phyloP scores from a whole-genome alignment of 2,329 filamentous ascomycete genomes.

The Fusarium paranaense region DNA sequence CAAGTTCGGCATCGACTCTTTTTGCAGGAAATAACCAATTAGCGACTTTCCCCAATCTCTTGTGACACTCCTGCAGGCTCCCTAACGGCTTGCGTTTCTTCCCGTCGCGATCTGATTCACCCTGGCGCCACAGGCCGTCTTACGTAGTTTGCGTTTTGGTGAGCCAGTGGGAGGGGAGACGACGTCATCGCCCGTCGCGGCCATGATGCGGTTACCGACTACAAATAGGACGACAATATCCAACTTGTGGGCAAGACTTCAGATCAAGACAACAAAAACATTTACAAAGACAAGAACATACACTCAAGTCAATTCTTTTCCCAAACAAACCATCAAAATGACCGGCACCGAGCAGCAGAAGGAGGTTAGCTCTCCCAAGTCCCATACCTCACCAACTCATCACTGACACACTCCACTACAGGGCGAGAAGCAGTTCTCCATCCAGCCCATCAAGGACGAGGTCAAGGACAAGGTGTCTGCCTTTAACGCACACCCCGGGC shows the following conservation, averaged over 20 bases:
- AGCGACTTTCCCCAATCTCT: conserved; percentile 17
- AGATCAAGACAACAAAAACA: conserved; percentile 12
- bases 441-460: conserved; percentile 59
- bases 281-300: conserved; percentile 3
- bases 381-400: background rate
- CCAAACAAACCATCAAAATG: conserved; percentile 38
- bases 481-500: conserved; percentile 68
- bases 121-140: conserved; percentile 33
- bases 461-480: conserved; percentile 61
- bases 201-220: conserved; percentile 26
- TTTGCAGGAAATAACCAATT: conserved; percentile 15
- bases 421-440: conserved; percentile 59
- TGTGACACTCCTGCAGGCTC: conserved; percentile 32
- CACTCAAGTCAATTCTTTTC: conserved; percentile 1
- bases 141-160: conserved; percentile 30
- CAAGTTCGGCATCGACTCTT: conserved; percentile 4
- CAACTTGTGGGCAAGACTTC: background rate
- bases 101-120: conserved; percentile 18
- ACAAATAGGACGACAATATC: conserved; percentile 40
- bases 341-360: conserved; percentile 47
- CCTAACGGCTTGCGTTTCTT: conserved; percentile 25
- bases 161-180: conserved; percentile 23
- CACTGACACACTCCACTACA: conserved; percentile 32
- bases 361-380: conserved; percentile 38
- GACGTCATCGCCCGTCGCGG: conserved; percentile 41